Evolutionary conservation across 2,329 filamentous ascomycete genomes (phyloP), one percentile per base, ranked within the genome.

Genomic region (Ophiostoma novo-ulmi): DNA sequence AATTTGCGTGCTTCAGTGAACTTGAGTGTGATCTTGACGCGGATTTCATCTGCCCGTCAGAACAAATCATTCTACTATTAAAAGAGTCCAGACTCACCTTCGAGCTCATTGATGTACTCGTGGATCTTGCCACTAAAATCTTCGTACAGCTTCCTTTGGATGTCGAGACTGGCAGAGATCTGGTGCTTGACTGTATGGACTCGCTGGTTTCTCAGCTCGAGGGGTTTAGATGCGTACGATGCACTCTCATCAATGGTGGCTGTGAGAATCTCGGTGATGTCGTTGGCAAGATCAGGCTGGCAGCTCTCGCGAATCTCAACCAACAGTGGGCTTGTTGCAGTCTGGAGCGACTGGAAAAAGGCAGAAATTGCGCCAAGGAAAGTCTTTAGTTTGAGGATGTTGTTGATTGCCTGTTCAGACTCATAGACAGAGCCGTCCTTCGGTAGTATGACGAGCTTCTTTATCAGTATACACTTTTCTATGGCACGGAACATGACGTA

Each of bases 191-290:
- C 90, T 31, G 94, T 94, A 80, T 96, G 97, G 0, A 91, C 92
- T 73, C 94, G 85, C 77, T 98, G 94, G 73, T 97, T 97, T 17
- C 94, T 87, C 71, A 97, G 83, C 73, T 97, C 94, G 5, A 98
- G 83, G 0, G 95, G 90, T 31, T 89, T 88, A 66, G 85, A 91
- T 71, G 92, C 90, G 75, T 91, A 96, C 0, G 85, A 86, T 0
- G 93, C 91, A 77, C 97, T 91, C 10, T 91, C 86, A 73, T 98
- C 95, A 74, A 99, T 89, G 0, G 87, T 87, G 17, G 83, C 80
- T 64, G 86, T 81, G 69, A 99, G 93, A 1, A 91, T 80, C 1
- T 85, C 80, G 64, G 89, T 82, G 3, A 94, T 85, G 0, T 84
- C 82, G 22, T 82, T 80, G 5, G 90, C 85, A 20, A 88, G 86